Evolutionary conservation across 2,329 filamentous ascomycete species (phyloP).

Genomic region (Neonectria faginata): DNA sequence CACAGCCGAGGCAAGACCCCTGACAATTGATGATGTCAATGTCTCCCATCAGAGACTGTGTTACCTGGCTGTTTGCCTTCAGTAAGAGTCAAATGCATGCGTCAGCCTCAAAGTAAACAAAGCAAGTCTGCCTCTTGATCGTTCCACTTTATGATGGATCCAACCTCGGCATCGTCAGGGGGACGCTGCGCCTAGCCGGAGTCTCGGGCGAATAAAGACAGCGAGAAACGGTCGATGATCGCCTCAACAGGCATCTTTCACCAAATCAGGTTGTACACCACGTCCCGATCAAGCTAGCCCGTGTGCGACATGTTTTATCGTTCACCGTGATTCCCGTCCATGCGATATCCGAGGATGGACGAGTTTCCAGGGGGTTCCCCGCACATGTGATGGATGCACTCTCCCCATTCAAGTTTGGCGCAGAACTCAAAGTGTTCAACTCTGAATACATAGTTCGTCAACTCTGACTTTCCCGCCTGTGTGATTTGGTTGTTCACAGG

Average conservation of each 20-base stretch:
- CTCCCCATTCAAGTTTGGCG: background rate
- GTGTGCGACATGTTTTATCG: background rate
- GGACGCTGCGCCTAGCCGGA: background rate
- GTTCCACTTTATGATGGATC: background rate
- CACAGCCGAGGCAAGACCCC: background rate
- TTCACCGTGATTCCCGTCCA: background rate
- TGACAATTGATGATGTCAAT: background rate
- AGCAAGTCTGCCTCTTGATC: background rate
- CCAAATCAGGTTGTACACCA: background rate
- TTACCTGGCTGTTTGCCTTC: background rate
- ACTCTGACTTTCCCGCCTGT: background rate
- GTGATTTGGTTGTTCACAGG: background rate
- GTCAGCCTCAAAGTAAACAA: too few relatives aligned
- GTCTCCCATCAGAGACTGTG: too few relatives aligned
- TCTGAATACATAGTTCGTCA: background rate
- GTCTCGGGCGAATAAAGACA: background rate
- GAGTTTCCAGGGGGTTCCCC: background rate
- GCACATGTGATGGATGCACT: constrained; percentile 4
- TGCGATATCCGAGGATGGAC: constrained; percentile 4
- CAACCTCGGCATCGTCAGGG: background rate
- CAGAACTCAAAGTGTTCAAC: background rate
- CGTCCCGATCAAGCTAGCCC: background rate
- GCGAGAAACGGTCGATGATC: background rate
- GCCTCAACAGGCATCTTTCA: background rate
- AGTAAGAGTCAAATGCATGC: background rate